Conservation (phyloP, 2,329 filamentous ascomycete species). For the Fusarium sp. region DNA sequence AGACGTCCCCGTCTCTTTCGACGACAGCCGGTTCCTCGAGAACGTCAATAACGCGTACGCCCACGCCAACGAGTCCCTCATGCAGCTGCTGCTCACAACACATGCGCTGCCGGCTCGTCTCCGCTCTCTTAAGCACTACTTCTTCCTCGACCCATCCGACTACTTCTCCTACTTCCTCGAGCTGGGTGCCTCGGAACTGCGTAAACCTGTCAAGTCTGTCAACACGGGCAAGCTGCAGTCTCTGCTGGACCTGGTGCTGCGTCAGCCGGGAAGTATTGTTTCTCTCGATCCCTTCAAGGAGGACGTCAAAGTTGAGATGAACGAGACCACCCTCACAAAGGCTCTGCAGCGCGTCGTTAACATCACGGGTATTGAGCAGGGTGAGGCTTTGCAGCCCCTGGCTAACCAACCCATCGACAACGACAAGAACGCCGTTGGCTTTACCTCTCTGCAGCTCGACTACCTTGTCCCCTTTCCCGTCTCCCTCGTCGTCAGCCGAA, state of each 20-base stretch:
- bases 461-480: conserved; percentile 95
- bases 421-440: conserved; percentile 89
- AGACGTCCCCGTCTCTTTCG: conserved; percentile 92
- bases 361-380: conserved; percentile 94
- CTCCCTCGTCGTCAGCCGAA: conserved; percentile 93
- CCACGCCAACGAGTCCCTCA: conserved; percentile 92
- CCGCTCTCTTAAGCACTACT: conserved; percentile 96
- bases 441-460: conserved; percentile 93
- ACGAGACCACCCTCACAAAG: conserved; percentile 91
- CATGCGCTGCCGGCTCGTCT: conserved; percentile 90
- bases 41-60: conserved; percentile 97
- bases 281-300: conserved; percentile 98
- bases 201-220: conserved; percentile 88
- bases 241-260: conserved; percentile 91
- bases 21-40: conserved; percentile 90
- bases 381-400: conserved; percentile 82
- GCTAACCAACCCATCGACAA: conserved; percentile 77
- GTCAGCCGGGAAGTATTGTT: conserved; percentile 95
- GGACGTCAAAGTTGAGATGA: conserved; percentile 97
- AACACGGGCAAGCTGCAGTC: conserved; percentile 96
- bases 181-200: conserved; percentile 87
- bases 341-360: conserved; percentile 97
- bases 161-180: conserved; percentile 99
- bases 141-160: conserved; percentile 97
- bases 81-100: conserved; percentile 91